Evolutionary conservation across 2,329 filamentous ascomycete genomes (phyloP).

Genomic region (Phialemonium atrogriseum): DNA sequence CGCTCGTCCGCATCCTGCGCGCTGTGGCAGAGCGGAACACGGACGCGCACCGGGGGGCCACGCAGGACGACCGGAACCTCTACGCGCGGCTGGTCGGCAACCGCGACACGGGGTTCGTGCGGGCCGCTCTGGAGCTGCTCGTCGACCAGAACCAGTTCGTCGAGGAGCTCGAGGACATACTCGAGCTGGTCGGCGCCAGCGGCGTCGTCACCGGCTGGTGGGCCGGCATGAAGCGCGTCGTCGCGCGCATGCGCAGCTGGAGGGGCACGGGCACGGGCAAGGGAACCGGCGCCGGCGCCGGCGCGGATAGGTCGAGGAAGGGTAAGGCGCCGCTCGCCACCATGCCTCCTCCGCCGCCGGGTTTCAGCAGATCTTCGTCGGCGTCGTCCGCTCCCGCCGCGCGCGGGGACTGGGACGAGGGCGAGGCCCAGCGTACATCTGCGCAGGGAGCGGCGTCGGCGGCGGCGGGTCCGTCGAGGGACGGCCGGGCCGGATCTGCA

Average conservation of each 20-base stretch:
- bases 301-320: constrained; percentile 5
- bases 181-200: constrained; percentile 15
- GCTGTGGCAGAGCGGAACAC: constrained; percentile 31
- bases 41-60: constrained; percentile 23
- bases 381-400: too few species aligned
- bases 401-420: not conserved
- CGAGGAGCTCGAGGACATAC: constrained; percentile 25
- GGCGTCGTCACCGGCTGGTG: constrained; percentile 19
- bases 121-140: constrained; percentile 33
- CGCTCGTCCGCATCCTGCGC: constrained; percentile 39
- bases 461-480: constrained; percentile 1
- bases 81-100: constrained; percentile 40
- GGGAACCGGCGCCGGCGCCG: not conserved
- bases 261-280: constrained; percentile 4
- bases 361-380: too few species aligned
- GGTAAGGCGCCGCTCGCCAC: constrained; percentile 8
- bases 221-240: constrained; percentile 19
- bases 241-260: constrained; percentile 17
- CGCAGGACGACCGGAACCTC: constrained; percentile 32
- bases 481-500: constrained; percentile 3
- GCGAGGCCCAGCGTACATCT: not conserved
- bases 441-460: constrained; percentile 6
- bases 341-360: too few species aligned
- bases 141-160: constrained; percentile 36
- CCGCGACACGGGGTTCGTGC: constrained; percentile 32